Percentiles rank a stretch among this genome's conserved stretches.
These are phyloP conservation scores for Diplodia sapinea DNA, from an alignment of 2,329 filamentous ascomycete species.

Conservation along the genomic window DNA sequence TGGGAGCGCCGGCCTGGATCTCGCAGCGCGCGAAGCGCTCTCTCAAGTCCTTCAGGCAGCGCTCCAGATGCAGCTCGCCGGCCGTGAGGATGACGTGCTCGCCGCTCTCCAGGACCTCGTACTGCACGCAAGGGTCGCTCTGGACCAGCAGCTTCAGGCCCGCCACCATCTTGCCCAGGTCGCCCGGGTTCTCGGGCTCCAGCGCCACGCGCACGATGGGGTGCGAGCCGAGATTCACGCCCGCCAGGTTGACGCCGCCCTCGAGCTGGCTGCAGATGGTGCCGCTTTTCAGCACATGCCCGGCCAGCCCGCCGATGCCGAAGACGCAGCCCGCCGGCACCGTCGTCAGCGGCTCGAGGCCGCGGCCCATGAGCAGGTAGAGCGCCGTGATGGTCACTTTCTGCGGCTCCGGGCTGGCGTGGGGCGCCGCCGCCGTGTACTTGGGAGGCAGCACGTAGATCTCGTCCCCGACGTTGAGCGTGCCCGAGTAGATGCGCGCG, in stretches of 20 bases:
- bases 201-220: slow-evolving; percentile 95
- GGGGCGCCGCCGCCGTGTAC: slow-evolving; percentile 80
- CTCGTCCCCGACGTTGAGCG: slow-evolving; percentile 83
- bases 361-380: slow-evolving; percentile 95
- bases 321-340: slow-evolving; percentile 96
- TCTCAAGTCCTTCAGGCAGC: slow-evolving; percentile 89
- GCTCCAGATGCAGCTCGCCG: slow-evolving; percentile 90
- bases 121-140: slow-evolving; percentile 93
- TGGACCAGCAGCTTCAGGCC: slow-evolving; percentile 88
- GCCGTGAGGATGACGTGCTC: slow-evolving; percentile 96
- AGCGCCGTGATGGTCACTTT: slow-evolving; percentile 85
- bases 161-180: slow-evolving; percentile 92
- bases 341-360: slow-evolving; percentile 78
- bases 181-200: slow-evolving; percentile 88
- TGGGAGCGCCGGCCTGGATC: slow-evolving; percentile 90
- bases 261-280: slow-evolving; percentile 88
- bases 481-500: slow-evolving; percentile 90
- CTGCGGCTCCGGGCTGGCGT: slow-evolving; percentile 73
- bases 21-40: slow-evolving; percentile 94
- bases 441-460: slow-evolving; percentile 93
- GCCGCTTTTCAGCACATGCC: slow-evolving; percentile 92
- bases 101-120: slow-evolving; percentile 89
- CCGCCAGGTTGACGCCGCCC: slow-evolving; percentile 88
- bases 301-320: slow-evolving; percentile 89
- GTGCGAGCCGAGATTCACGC: slow-evolving; percentile 77